Percentiles rank a stretch among this genome's conserved stretches.
These are phyloP conservation scores for Flagelloscypha sp. DNA, from an alignment of 768 basidiomycete genomes.

Conservation along the genomic window DNA sequence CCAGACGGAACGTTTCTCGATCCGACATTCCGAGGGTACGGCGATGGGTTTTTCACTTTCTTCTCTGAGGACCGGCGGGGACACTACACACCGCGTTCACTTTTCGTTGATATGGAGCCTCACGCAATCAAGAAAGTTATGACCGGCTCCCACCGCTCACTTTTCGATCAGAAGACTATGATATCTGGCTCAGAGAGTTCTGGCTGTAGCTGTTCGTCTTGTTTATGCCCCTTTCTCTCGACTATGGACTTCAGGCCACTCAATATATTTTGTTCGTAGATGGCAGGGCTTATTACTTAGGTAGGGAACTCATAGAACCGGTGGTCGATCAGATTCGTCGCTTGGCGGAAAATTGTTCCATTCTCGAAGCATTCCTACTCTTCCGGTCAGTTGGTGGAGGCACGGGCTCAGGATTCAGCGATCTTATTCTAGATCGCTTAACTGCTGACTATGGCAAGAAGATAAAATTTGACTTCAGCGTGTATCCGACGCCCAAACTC, in stretches of 20 bases:
- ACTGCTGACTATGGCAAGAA: constrained; percentile 99
- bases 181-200: constrained; percentile 98
- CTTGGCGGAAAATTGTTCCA: constrained; percentile 92
- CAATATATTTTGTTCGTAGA: constrained; percentile 38
- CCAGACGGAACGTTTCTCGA: constrained; percentile 85
- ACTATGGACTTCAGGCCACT: constrained; percentile 9
- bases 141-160: constrained; percentile 80
- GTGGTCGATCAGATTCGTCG: constrained; percentile 94
- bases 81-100: constrained; percentile 92
- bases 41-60: constrained; percentile 94
- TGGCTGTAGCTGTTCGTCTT: constrained; percentile 87
- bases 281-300: constrained; percentile 95
- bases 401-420: constrained; percentile 97
- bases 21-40: constrained; percentile 56
- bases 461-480: constrained; percentile 96
- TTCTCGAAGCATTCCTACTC: constrained; percentile 97
- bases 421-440: constrained; percentile 89
- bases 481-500: constrained; percentile 90
- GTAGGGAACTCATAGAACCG: constrained; percentile 94
- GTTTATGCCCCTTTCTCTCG: too few relatives aligned
- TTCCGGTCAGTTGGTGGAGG: constrained; percentile 99
- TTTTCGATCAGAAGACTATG: constrained; percentile 97
- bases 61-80: constrained; percentile 92
- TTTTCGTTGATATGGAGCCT: constrained; percentile 94
- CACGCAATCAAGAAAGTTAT: constrained; percentile 94